Conservation (phyloP, 1,284 basidiomycete genomes). For the Apiotrichum domesticum region DNA sequence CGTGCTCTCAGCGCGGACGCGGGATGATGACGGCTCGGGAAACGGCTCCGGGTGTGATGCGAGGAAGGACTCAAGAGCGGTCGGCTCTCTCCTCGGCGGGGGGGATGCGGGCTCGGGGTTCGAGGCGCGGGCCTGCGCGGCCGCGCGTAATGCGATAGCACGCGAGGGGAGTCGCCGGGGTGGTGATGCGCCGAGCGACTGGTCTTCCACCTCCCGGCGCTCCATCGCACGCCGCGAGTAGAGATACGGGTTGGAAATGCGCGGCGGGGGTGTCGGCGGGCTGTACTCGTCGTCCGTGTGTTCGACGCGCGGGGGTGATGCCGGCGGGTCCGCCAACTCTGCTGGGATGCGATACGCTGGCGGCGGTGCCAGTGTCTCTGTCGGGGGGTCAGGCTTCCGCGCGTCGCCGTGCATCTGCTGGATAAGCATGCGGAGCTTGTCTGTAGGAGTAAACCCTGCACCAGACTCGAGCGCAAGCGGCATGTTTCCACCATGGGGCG, state of each 20-base stretch:
- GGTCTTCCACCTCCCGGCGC: background rate
- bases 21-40: constrained; percentile 9
- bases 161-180: constrained; percentile 19
- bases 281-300: constrained; percentile 20
- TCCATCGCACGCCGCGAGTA: constrained; percentile 4
- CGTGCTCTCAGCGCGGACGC: constrained; percentile 2
- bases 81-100: constrained; percentile 10
- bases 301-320: background rate
- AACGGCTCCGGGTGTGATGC: constrained; percentile 13
- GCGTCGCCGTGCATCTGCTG: constrained; percentile 13
- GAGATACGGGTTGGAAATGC: constrained; percentile 33
- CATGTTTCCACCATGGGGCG: background rate
- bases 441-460: constrained; percentile 11
- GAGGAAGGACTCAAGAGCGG: constrained; percentile 27
- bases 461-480: constrained; percentile 8
- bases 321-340: no score
- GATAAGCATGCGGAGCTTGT: constrained; percentile 16
- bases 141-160: constrained; percentile 20
- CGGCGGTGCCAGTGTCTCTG: background rate
- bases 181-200: background rate
- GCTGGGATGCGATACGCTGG: background rate
- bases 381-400: background rate
- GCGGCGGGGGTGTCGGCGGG: constrained; percentile 37
- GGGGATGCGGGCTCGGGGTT: background rate
- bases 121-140: background rate